These are phyloP conservation scores for Flueggea neowawraea DNA, from an alignment of 441 rosid genomes.

Conservation along the genomic window DNA sequence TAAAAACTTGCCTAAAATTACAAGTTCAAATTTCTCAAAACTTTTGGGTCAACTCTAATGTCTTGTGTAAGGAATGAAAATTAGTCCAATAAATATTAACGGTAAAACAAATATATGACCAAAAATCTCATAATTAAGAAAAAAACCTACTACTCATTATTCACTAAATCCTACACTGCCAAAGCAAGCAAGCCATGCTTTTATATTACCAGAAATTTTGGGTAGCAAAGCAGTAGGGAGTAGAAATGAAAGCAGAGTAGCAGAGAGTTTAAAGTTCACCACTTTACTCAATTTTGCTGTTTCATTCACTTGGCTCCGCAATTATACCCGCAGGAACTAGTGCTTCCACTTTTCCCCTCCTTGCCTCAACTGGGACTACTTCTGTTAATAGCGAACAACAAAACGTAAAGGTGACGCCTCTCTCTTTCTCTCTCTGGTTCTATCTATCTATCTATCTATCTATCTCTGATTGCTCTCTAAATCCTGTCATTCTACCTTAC, in stretches of 20 bases:
- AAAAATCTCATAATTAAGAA: no score
- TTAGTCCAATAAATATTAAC: no score
- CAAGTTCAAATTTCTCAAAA: no score
- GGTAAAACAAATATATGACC: no score
- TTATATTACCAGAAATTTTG: no score
- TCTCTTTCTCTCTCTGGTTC: slow-evolving; percentile 26
- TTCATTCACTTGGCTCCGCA: slow-evolving; percentile 43
- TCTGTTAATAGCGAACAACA: slow-evolving; percentile 18
- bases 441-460: slow-evolving; percentile 10
- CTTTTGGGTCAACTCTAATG: no score
- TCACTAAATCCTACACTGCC: no score
- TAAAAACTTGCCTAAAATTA: no score
- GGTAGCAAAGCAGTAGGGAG: not conserved
- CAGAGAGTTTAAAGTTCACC: slow-evolving; percentile 10
- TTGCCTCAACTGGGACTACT: slow-evolving; percentile 5
- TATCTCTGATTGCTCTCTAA: not conserved
- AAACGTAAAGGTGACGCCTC: slow-evolving; percentile 71
- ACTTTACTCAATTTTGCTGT: slow-evolving; percentile 32
- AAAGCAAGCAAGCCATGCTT: no score
- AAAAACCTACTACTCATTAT: no score
- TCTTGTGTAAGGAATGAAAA: no score
- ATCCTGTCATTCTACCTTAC: not conserved
- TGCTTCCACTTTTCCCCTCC: slow-evolving; percentile 31
- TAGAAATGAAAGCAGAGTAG: not conserved
- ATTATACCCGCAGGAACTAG: slow-evolving; percentile 35